Percentiles rank a stretch among this genome's conserved stretches.
phyloP scores from a whole-genome alignment of 495 filamentous ascomycete genomes.

The Penicillium paradoxum region DNA sequence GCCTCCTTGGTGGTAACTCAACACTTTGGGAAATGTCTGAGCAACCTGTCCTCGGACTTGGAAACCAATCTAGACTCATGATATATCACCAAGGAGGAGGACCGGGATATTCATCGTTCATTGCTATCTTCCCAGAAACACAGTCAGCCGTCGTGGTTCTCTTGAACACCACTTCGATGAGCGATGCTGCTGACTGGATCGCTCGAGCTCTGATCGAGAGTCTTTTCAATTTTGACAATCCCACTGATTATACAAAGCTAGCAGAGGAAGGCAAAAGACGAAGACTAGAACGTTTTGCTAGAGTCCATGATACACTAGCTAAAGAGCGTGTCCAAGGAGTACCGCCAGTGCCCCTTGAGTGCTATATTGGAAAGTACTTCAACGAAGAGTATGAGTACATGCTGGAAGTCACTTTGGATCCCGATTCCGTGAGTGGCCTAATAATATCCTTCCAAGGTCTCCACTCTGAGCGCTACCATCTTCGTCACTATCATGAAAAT shows the following conservation, averaged over 20 bases:
- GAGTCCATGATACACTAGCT: neutral
- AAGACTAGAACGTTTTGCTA: neutral
- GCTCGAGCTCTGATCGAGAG: neutral
- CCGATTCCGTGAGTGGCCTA: neutral
- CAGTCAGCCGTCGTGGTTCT: conserved; percentile 5
- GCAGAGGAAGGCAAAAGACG: neutral
- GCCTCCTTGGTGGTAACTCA: neutral
- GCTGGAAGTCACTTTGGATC: neutral
- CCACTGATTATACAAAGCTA: neutral
- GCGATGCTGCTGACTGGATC: conserved; percentile 4
- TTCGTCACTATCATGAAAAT: conserved; percentile 1
- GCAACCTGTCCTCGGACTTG: neutral
- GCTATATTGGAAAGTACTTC: conserved; percentile 1
- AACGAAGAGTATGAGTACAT: neutral
- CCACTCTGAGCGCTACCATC: neutral
- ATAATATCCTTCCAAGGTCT: neutral
- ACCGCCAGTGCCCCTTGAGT: neutral
- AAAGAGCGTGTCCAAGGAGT: neutral
- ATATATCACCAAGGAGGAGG: conserved; percentile 4
- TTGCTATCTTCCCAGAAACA: conserved; percentile 5
- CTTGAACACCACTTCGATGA: neutral
- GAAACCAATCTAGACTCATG: neutral
- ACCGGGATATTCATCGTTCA: conserved; percentile 1
- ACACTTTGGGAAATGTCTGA: neutral
- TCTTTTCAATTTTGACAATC: neutral